These are phyloP conservation scores for Yamadazyma membranifaciens DNA, from an alignment of 1,139 yeast species.

Conservation along the genomic window DNA sequence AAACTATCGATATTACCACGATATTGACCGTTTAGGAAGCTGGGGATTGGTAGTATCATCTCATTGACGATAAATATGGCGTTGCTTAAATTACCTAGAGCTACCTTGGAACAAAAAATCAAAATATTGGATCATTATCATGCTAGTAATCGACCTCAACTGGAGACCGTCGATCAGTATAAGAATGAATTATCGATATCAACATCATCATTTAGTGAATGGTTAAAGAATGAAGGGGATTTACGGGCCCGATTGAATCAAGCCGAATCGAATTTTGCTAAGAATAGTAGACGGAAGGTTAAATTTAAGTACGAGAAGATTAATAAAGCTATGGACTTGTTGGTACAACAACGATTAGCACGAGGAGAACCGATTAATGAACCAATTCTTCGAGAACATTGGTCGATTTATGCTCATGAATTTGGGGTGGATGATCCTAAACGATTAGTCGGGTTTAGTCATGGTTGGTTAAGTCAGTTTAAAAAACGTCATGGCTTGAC, in stretches of 20 bases:
- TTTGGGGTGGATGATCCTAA: conserved; percentile 62
- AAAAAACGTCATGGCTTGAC: conserved; percentile 57
- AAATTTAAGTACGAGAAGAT: conserved; percentile 57
- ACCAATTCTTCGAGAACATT: conserved; percentile 53
- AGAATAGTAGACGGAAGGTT: conserved; percentile 46
- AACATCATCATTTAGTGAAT: conserved; percentile 58
- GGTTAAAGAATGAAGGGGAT: conserved; percentile 55
- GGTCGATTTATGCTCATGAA: conserved; percentile 55
- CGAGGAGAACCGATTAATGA: conserved; percentile 50
- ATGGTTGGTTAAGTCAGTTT: conserved; percentile 62
- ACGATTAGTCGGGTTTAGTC: conserved; percentile 51
- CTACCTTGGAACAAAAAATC: conserved; percentile 58
- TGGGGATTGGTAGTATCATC: too few relatives aligned
- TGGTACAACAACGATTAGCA: conserved; percentile 46
- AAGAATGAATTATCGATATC: conserved; percentile 50
- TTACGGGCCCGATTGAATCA: conserved; percentile 41
- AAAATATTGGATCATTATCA: conserved; percentile 53
- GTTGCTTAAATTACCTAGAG: conserved; percentile 45
- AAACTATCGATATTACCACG: too few relatives aligned
- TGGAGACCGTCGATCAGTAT: conserved; percentile 55
- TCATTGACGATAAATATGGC: too few relatives aligned
- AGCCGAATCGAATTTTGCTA: conserved; percentile 35
- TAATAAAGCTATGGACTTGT: conserved; percentile 55
- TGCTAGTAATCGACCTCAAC: conserved; percentile 49
- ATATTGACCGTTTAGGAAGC: too few relatives aligned